phyloP scores from a whole-genome alignment of 805 yeast species.

The Wickerhamiella spandovensis region DNA sequence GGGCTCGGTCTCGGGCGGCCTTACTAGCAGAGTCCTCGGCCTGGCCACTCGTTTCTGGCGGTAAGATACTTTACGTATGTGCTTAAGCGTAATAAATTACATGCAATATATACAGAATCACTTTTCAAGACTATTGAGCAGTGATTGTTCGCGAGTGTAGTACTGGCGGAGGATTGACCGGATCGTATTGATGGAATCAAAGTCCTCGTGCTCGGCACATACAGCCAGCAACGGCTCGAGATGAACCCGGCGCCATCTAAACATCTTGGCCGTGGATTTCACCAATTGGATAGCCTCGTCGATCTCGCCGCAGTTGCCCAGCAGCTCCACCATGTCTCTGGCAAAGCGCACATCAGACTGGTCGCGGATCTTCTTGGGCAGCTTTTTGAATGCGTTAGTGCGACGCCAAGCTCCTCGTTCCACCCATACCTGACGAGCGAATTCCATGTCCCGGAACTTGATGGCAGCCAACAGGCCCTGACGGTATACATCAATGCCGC shows the following conservation, averaged over 20 bases:
- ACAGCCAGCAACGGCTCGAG: conserved; percentile 31
- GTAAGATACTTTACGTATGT: too few relatives aligned
- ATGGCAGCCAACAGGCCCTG: conserved; percentile 56
- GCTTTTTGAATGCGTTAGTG: conserved; percentile 34
- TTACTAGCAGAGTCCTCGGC: background rate
- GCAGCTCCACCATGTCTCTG: conserved; percentile 46
- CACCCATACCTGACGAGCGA: conserved; percentile 58
- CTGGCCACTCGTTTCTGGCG: background rate
- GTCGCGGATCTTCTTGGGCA: conserved; percentile 29
- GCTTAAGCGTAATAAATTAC: too few relatives aligned
- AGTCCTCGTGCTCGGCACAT: conserved; percentile 34
- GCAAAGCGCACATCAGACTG: conserved; percentile 58
- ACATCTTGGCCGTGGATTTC: conserved; percentile 50
- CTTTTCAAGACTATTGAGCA: background rate
- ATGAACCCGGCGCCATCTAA: conserved; percentile 50
- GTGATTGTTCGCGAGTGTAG: conserved; percentile 1
- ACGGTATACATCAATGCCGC: conserved; percentile 41
- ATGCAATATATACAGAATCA: background rate
- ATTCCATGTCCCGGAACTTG: conserved; percentile 36
- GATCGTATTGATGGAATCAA: conserved; percentile 10
- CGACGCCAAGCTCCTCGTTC: conserved; percentile 68
- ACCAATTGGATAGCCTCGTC: conserved; percentile 62
- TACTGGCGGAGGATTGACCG: conserved; percentile 5
- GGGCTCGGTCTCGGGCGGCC: conserved; percentile 19
- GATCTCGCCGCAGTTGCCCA: conserved; percentile 40